These are phyloP conservation scores for Cenococcum geophilum DNA, from an alignment of 495 filamentous ascomycete species.

Conservation along the genomic window DNA sequence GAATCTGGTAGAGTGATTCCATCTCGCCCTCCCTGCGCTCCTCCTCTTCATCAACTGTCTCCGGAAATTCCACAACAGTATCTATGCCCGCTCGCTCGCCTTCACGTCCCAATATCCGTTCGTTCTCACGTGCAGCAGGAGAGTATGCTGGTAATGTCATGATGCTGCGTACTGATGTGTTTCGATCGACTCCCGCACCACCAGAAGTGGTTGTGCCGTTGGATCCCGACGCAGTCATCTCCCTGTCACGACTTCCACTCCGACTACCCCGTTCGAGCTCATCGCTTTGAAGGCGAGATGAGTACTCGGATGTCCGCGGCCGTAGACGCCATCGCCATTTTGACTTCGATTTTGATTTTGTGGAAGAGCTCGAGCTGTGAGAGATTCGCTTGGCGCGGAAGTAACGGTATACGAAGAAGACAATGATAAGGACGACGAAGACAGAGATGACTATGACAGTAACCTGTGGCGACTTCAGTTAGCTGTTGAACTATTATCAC, in stretches of 20 bases:
- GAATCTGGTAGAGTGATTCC: slow-evolving; percentile 86
- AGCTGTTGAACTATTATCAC: not conserved
- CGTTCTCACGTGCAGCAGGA: slow-evolving; percentile 59
- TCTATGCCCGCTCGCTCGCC: slow-evolving; percentile 87
- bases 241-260: slow-evolving; percentile 21
- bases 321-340: slow-evolving; percentile 21
- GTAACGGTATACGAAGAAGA: slow-evolving; percentile 1
- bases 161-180: slow-evolving; percentile 80
- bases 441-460: not conserved
- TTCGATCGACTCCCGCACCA: slow-evolving; percentile 59
- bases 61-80: slow-evolving; percentile 78
- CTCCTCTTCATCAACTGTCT: slow-evolving; percentile 70
- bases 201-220: slow-evolving; percentile 13
- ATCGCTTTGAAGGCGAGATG: slow-evolving; percentile 20
- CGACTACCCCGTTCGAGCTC: slow-evolving; percentile 12
- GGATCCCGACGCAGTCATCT: slow-evolving; percentile 16
- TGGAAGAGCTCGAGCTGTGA: slow-evolving; percentile 9
- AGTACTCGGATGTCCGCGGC: slow-evolving; percentile 19
- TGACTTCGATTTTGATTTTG: slow-evolving; percentile 1
- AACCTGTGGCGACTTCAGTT: not conserved
- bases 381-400: not conserved
- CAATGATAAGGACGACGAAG: not conserved
- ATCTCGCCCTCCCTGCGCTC: slow-evolving; percentile 81
- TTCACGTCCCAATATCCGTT: slow-evolving; percentile 83
- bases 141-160: slow-evolving; percentile 87